A percentile compares a stretch with the other conserved stretches of the same genome.
phyloP scores from a whole-genome alignment of 2,329 filamentous ascomycete genomes.

The Cytospora mali region DNA sequence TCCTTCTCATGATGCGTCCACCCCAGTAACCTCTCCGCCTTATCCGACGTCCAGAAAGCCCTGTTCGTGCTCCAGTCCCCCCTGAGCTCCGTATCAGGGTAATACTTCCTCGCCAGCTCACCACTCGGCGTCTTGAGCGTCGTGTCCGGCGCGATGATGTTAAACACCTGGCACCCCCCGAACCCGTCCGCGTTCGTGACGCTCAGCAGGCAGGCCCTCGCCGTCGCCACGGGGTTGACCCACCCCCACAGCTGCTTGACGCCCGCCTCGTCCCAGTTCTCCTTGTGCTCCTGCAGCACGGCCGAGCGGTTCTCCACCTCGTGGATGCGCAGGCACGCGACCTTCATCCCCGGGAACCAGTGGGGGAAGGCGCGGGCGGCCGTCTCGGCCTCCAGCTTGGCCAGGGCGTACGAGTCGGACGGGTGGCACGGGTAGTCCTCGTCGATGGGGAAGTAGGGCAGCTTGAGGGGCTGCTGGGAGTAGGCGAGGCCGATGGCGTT shows the following conservation, averaged over 20 bases:
- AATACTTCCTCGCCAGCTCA: slow-evolving; percentile 29
- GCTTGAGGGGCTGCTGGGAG: slow-evolving; percentile 38
- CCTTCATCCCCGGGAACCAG: slow-evolving; percentile 43
- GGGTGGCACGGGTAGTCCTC: slow-evolving; percentile 37
- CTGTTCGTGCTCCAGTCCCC: slow-evolving; percentile 32
- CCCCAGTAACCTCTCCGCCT: slow-evolving; percentile 29
- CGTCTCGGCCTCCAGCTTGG: slow-evolving; percentile 41
- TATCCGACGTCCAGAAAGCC: slow-evolving; percentile 33
- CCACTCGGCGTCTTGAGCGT: slow-evolving; percentile 26
- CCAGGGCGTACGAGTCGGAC: slow-evolving; percentile 41
- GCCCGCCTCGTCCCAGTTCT: slow-evolving; percentile 39
- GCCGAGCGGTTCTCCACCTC: slow-evolving; percentile 38
- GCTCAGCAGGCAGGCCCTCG: slow-evolving; percentile 39
- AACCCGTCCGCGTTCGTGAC: slow-evolving; percentile 31
- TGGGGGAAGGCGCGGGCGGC: slow-evolving; percentile 39
- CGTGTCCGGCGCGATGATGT: slow-evolving; percentile 39
- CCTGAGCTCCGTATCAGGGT: slow-evolving; percentile 33
- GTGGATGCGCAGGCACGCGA: slow-evolving; percentile 43
- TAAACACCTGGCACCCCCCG: slow-evolving; percentile 40
- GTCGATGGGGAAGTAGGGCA: slow-evolving; percentile 43
- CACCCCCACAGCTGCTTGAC: slow-evolving; percentile 43
- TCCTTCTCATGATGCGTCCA: slow-evolving; percentile 29
- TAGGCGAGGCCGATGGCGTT: slow-evolving; percentile 44
- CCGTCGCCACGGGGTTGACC: slow-evolving; percentile 40
- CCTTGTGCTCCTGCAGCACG: slow-evolving; percentile 37